These are phyloP conservation scores for Theileria orientalis DNA, from an alignment of 169 alveolate species.

Conservation along the genomic window DNA sequence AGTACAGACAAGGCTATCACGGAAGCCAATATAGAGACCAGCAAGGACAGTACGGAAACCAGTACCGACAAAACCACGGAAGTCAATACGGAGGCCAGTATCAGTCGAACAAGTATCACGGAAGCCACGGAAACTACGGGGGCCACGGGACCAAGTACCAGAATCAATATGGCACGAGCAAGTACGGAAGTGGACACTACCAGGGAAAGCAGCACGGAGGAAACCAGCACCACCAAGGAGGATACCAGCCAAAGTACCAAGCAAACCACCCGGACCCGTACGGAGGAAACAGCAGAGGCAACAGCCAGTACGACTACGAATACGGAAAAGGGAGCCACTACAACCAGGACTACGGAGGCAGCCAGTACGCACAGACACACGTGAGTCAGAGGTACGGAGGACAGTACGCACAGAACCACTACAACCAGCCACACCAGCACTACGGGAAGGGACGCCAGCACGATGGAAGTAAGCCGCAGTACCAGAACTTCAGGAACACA, in stretches of 20 bases:
- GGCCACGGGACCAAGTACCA: background rate
- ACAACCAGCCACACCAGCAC: too few species aligned
- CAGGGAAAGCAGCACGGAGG: background rate
- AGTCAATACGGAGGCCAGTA: background rate
- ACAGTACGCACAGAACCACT: too few species aligned
- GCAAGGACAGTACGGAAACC: too few species aligned
- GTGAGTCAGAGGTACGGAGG: too few species aligned
- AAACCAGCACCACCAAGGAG: background rate
- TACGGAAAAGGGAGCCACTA: background rate
- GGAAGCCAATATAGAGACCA: background rate
- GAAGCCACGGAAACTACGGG: background rate
- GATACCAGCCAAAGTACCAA: background rate
- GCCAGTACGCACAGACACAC: too few species aligned
- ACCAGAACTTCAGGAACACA: background rate
- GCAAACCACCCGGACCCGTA: background rate
- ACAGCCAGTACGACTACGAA: background rate
- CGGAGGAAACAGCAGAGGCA: background rate
- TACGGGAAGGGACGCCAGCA: too few species aligned
- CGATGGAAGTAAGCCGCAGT: background rate
- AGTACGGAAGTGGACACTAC: background rate
- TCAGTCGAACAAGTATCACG: background rate
- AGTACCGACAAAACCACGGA: too few species aligned
- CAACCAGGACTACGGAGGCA: background rate
- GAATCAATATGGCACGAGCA: background rate
- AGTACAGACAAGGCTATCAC: background rate